Evolutionary conservation across 441 rosid genomes (phyloP).

Genomic region (Adansonia rubrostipa): DNA sequence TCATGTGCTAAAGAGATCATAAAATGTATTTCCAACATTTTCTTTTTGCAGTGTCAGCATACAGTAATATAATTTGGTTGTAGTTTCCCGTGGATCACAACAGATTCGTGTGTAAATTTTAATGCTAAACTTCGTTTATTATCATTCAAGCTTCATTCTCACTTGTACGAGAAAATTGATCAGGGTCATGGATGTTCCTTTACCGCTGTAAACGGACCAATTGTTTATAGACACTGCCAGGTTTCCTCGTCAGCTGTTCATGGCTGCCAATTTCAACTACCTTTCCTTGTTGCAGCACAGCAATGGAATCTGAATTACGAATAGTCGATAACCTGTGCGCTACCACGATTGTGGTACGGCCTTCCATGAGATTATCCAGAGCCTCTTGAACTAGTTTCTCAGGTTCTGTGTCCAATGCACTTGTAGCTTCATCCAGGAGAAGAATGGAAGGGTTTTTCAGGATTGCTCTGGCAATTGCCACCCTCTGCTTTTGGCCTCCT

Average conservation of each 20-base stretch:
- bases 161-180: no score
- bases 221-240: constrained; percentile 58
- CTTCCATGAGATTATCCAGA: constrained; percentile 68
- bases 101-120: neutral
- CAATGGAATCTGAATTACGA: constrained; percentile 57
- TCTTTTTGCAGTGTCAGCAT: neutral
- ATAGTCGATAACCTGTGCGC: constrained; percentile 78
- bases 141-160: no score
- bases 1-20: neutral
- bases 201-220: constrained; percentile 53
- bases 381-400: constrained; percentile 81
- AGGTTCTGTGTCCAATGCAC: constrained; percentile 69
- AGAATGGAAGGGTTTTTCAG: constrained; percentile 73
- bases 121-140: neutral
- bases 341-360: constrained; percentile 70
- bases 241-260: constrained; percentile 49
- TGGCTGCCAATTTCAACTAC: constrained; percentile 78
- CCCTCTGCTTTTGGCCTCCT: constrained; percentile 81
- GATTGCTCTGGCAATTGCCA: constrained; percentile 80
- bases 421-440: constrained; percentile 80
- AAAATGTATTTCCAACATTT: neutral
- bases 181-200: neutral
- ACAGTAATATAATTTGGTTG: neutral
- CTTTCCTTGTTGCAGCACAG: constrained; percentile 64
- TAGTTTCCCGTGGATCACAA: neutral